Conservation (phyloP, 2,329 filamentous ascomycete species). For the Rugonectria rugulosa region DNA sequence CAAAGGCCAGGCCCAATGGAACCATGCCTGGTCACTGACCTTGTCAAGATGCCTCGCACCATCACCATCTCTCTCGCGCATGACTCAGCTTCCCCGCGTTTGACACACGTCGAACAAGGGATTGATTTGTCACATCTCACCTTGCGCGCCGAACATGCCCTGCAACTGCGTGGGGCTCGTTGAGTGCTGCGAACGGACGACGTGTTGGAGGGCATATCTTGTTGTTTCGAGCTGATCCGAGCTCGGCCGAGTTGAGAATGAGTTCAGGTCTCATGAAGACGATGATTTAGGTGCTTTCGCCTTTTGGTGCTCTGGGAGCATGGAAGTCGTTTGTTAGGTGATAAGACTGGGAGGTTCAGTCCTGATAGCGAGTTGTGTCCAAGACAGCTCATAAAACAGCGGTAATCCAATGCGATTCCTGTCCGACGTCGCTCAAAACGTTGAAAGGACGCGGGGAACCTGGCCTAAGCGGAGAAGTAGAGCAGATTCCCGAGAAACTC, state of each 20-base stretch:
- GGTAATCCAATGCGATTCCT: too few relatives aligned
- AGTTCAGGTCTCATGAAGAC: too few relatives aligned
- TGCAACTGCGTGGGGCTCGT: constrained; percentile 34
- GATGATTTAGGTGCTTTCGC: too few relatives aligned
- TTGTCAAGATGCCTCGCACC: constrained; percentile 17
- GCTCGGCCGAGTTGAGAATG: neutral
- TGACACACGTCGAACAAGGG: constrained; percentile 35
- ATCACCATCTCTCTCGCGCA: constrained; percentile 24
- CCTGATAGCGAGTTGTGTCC: too few relatives aligned
- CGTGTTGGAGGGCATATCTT: neutral
- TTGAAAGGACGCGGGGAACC: too few relatives aligned
- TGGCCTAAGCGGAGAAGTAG: too few relatives aligned
- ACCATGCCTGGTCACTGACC: too few relatives aligned
- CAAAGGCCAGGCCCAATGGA: too few relatives aligned
- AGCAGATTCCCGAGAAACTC: neutral
- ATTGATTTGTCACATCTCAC: constrained; percentile 37
- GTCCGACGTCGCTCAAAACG: too few relatives aligned
- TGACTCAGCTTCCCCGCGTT: constrained; percentile 26
- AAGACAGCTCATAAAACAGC: too few relatives aligned
- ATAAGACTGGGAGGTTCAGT: too few relatives aligned
- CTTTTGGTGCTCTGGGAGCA: neutral
- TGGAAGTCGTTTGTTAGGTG: neutral
- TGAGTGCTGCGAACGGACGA: constrained; percentile 28
- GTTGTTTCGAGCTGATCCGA: neutral
- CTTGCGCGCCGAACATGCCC: constrained; percentile 33